Base-by-base conservation (phyloP, 2,329 filamentous ascomycete species). In the Elsinoe ampelina region DNA sequence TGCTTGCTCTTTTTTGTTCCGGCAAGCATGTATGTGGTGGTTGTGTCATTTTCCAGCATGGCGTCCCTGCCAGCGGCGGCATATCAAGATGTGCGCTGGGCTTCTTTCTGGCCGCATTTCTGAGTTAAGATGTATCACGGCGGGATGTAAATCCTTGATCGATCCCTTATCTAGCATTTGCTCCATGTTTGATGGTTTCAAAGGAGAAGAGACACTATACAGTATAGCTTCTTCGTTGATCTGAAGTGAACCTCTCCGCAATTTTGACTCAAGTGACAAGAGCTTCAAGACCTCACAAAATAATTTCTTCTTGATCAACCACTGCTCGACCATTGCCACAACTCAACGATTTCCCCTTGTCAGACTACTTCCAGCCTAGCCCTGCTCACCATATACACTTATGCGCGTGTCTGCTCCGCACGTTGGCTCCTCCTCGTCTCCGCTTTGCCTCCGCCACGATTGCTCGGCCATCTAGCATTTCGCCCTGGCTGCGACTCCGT, bases 231-330 rank as follows among this genome's bases (percentile, higher is more conserved):
- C 26, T 30, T 30, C 7, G 26, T 30, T 30, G 26, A 7, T 30
- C 5, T 2, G 26, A 39, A 39, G 36, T 39, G 41, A 45, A 45
- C 8, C 41, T 45, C 26, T 30, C 26, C 26, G 26, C 26, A 30
- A 30, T 30, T 30, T 30, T 30, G 26, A 30, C 12, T 45, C 17
- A 15, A 45, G 19, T 22, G 41, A n/a, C n/a, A n/a, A n/a, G n/a
- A 26, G 41, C 41, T 45, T 52, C 34, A 26, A 39, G 48, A 52
- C 48, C 48, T 52, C 48, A 38, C 48, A 39, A 35, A 52, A 52
- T 52, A 52, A 52, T 52, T 52, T 39, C 48, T 26, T 45, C 41
- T 26, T 30, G 26, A 30, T 30, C 26, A 7, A 30, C 7, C 7
- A 30, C 26, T 30, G 26, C 26, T 30, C 26, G 26, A 30, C 38